These are phyloP conservation scores for Phaseolus lunatus DNA, from an alignment of 306 rosid species.

Conservation along the genomic window DNA sequence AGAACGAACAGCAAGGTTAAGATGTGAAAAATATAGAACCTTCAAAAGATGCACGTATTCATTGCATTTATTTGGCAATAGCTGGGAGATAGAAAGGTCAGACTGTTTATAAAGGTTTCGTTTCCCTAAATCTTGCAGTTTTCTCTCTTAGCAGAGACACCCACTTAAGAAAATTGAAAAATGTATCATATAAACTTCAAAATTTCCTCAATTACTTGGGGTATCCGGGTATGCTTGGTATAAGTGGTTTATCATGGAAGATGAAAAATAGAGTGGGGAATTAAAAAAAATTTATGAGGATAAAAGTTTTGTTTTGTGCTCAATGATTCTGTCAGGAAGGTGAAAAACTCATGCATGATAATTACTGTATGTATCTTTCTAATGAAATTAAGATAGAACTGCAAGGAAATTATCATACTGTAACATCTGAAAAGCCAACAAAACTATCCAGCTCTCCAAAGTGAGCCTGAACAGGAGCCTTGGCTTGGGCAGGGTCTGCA, in stretches of 20 bases:
- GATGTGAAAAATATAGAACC: not conserved
- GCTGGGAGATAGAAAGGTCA: not conserved
- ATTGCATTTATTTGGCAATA: not conserved
- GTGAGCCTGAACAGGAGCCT: constrained; percentile 91
- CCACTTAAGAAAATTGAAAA: not conserved
- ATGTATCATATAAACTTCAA: constrained; percentile 1
- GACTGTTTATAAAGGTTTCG: not conserved
- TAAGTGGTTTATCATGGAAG: not conserved
- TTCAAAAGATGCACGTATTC: not conserved
- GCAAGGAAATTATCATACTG: constrained; percentile 52
- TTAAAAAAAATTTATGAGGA: not conserved
- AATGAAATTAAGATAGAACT: not conserved
- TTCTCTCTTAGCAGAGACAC: not conserved
- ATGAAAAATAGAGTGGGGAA: not conserved
- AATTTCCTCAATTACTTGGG: not conserved
- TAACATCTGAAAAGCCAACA: constrained; percentile 88
- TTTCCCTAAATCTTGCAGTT: constrained; percentile 2
- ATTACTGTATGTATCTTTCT: not conserved
- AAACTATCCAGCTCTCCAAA: constrained; percentile 82
- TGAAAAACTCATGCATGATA: constrained; percentile 7
- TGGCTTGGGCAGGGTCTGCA: constrained; percentile 86
- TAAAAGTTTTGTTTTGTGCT: not conserved
- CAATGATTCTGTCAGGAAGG: not conserved
- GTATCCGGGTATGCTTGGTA: not conserved
- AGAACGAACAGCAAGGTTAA: not conserved